Base-by-base conservation (phyloP, 1,139 yeast genomes). In the Geotrichum siamense region DNA sequence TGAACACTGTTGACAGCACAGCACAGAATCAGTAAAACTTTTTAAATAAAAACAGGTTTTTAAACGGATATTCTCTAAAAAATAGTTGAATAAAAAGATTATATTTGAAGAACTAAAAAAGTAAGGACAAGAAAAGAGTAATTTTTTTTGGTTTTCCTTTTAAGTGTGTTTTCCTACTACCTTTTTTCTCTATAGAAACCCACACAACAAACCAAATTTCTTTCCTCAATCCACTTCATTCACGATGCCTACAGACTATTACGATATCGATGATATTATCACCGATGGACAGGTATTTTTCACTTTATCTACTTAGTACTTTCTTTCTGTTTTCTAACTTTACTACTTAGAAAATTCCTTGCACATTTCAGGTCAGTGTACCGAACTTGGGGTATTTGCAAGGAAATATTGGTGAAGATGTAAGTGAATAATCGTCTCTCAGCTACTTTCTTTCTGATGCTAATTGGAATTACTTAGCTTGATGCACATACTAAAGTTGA, bases 301-400 rank as follows among this genome's bases (percentile, higher is more conserved):
- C 57, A 0, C n/a, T 12, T 36, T 28, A 21, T 36, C 25, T 27
- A 2, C 22, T n/a, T n/a, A 16, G 12, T n/a, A n/a, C 9, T 23
- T 31, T 17, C n/a, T n/a, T n/a, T n/a, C n/a, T n/a, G n/a, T n/a
- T n/a, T n/a, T n/a, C n/a, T n/a, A n/a, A n/a, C n/a, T n/a, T n/a
- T n/a, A n/a, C n/a, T n/a, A 37, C 9, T 38, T 54, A 82, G 66
- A 80, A 79, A 57, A 67, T 87, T 4, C 95, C 96, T 0, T 79
- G 91, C 55, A 75, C 73, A 43, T 86, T 87, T 67, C 81, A 82
- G 55, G 73, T 79, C 43, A 74, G 82, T 0, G 82, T 86, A 2
- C 94, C 94, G 0, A 93, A 93, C 0, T 66, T 89, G 20, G 96
- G 96, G 2, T 86, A 82, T 57, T 69, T 89, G n/a, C 89, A 83